These are phyloP conservation scores for Cubamyces lactineus DNA, from an alignment of 768 basidiomycete genomes.

Conservation along the genomic window DNA sequence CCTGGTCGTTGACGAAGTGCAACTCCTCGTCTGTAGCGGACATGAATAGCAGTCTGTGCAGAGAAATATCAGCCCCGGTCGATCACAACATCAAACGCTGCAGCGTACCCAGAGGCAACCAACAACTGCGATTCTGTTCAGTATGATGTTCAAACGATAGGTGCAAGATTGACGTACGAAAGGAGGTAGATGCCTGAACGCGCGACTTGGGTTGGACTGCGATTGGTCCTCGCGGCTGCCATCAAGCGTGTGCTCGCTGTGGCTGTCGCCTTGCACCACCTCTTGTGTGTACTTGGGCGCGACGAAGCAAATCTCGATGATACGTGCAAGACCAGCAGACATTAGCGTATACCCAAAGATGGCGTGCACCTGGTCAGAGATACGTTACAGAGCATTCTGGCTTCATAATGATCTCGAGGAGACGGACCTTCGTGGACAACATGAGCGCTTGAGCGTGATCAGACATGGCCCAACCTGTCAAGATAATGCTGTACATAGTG, in stretches of 20 bases:
- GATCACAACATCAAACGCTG: not conserved
- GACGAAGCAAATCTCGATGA: conserved; percentile 86
- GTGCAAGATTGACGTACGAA: conserved; percentile 62
- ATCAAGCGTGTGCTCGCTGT: conserved; percentile 71
- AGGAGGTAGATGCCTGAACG: conserved; percentile 87
- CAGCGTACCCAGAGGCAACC: conserved; percentile 66
- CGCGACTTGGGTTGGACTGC: conserved; percentile 44
- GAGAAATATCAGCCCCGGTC: not conserved
- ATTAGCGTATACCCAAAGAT: conserved; percentile 87
- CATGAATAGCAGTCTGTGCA: conserved; percentile 79
- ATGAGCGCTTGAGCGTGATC: conserved; percentile 84
- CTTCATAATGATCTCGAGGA: too few relatives aligned
- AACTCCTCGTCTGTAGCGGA: conserved; percentile 94
- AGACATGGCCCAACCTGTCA: conserved; percentile 95
- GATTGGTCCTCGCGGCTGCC: conserved; percentile 35
- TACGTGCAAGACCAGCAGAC: conserved; percentile 77
- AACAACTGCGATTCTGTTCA: conserved; percentile 53
- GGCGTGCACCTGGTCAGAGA: conserved; percentile 64
- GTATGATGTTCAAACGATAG: not conserved
- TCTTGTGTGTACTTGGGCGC: conserved; percentile 40
- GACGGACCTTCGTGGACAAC: conserved; percentile 75
- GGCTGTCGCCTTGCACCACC: conserved; percentile 49
- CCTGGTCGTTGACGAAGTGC: conserved; percentile 62
- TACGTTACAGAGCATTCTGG: too few relatives aligned
- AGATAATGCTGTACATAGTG: conserved; percentile 59